Conservation (phyloP, 768 basidiomycete species). For the Boletus tomentosulus region DNA sequence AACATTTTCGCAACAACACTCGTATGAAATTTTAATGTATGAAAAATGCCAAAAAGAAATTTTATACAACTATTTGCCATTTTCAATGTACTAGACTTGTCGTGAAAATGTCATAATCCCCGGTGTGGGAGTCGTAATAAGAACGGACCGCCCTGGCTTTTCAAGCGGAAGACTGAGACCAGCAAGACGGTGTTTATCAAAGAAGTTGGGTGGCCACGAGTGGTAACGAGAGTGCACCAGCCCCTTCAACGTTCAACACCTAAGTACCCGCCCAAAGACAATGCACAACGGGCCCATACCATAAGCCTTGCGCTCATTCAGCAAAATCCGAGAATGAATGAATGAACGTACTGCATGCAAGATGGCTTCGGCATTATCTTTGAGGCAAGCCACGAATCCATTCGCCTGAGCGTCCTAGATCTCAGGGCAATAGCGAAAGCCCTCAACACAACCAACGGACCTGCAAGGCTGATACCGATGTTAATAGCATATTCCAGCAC, state of each 20-base stretch:
- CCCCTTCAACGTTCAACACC: slow-evolving; percentile 37
- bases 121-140: neutral
- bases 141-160: slow-evolving; percentile 59
- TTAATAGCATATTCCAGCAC: slow-evolving; percentile 39
- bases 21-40: too few species aligned
- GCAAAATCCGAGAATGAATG: slow-evolving; percentile 21
- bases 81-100: too few species aligned
- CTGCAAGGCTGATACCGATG: slow-evolving; percentile 41
- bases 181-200: slow-evolving; percentile 51
- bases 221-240: slow-evolving; percentile 65
- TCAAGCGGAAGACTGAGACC: slow-evolving; percentile 58
- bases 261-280: slow-evolving; percentile 5
- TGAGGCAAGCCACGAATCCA: slow-evolving; percentile 40
- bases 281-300: slow-evolving; percentile 23
- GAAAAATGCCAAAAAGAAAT: too few species aligned
- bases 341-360: slow-evolving; percentile 36
- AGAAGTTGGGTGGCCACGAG: slow-evolving; percentile 79
- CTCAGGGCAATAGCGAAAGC: neutral
- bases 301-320: slow-evolving; percentile 23
- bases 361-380: slow-evolving; percentile 32
- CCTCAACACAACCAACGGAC: slow-evolving; percentile 25
- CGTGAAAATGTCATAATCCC: too few species aligned
- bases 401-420: slow-evolving; percentile 46
- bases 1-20: too few species aligned
- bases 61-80: too few species aligned